Conservation (phyloP, 225 moss, liverwort and hornwort genomes). For the Anthoceros angustus region DNA sequence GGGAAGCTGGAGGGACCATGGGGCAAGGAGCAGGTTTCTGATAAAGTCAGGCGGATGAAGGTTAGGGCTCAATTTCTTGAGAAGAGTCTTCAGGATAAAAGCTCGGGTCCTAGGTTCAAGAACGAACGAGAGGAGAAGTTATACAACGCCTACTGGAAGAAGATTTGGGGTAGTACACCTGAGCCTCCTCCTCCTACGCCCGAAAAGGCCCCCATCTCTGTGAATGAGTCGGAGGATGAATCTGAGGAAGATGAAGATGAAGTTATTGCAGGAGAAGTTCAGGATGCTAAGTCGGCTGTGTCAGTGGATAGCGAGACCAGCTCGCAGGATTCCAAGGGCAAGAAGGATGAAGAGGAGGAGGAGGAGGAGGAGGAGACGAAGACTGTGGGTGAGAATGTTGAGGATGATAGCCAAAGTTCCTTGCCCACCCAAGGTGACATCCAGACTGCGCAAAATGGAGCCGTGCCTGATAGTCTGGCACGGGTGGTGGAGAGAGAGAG, state of each 20-base stretch:
- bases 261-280: not conserved
- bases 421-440: not conserved
- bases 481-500: not conserved
- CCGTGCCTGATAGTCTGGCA: not conserved
- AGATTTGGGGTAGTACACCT: not conserved
- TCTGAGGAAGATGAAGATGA: not conserved
- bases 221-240: not conserved
- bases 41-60: not conserved
- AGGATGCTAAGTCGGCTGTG: not conserved
- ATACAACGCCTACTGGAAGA: not conserved
- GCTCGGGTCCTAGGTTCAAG: not conserved
- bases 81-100: not conserved
- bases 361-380: not conserved
- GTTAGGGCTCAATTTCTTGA: not conserved
- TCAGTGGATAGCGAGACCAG: not conserved
- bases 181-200: not conserved
- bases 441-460: not conserved
- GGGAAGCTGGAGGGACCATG: not conserved
- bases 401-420: not conserved
- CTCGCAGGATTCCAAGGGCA: not conserved
- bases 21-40: not conserved
- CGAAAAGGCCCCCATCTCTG: not conserved
- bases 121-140: not conserved
- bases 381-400: not conserved
- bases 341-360: not conserved